Evolutionary conservation across 169 alveolate species (phyloP), one percentile per base, ranked within the genome.

Genomic region (Eimeria maxima): DNA sequence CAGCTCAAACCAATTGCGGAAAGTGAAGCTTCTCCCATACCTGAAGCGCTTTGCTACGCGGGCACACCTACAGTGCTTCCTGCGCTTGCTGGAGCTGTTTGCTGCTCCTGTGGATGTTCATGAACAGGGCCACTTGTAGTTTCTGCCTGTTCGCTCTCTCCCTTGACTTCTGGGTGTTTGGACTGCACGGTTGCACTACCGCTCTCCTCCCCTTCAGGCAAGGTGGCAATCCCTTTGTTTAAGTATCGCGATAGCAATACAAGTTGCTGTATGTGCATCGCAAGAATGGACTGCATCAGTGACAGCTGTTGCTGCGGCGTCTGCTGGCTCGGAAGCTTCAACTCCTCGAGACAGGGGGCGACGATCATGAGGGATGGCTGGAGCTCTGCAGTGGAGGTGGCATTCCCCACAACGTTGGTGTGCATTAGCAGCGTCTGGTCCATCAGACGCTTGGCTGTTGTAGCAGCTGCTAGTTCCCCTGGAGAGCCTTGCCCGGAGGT

Each of bases 301-400:
- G 71, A 42, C 69, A 76, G 92, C 71, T 92, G 95, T 80, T 57
- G 95, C 42, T 92, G 63, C 5, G 95, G 67, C 20, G 92, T 44
- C 65, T 50, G 88, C 90, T 92, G 95, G 74, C 95, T 92, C 53
- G 95, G 95, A 20, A 92, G 84, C 86, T 76, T 55, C 22, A 84
- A 24, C 78, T 84, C 88, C 44, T 92, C 95, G 18, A 92, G 88
- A 44, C 95, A 92, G 44, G 95, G 95, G 42, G 95, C 87, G 27
- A 92, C 55, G 24, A 92, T 80, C 73, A 84, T 69, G 6, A 92
- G 92, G 29, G 89, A 92, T 47, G 87, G 95, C 60, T 60, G 80
- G 45, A 92, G 90, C 55, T 76, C 90, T n/a, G 88, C 76, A 45
- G 88, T 50, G 57, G 80, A 84, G 18, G 95, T 92, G 4, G 95